A percentile compares a stretch with the other conserved stretches of the same genome.
Evolutionary conservation across 2,329 filamentous ascomycete genomes (phyloP).

Genomic region (Shiraia sp.): DNA sequence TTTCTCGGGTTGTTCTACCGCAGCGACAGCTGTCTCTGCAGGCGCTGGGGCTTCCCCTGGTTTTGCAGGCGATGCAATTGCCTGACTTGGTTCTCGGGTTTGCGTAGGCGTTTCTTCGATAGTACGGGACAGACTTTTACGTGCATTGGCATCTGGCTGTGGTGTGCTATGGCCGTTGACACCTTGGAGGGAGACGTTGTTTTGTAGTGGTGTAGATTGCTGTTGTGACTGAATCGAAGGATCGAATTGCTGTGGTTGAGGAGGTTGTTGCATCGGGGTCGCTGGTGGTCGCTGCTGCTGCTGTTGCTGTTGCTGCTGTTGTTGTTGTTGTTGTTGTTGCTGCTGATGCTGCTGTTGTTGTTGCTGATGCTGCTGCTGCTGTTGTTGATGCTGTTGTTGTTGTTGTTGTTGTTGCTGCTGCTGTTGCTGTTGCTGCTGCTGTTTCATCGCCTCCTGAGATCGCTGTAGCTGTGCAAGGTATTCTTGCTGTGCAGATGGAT

Average conservation of each 20-base stretch:
- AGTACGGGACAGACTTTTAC: slow-evolving; percentile 44
- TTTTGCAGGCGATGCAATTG: slow-evolving; percentile 37
- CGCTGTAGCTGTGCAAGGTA: slow-evolving; percentile 52
- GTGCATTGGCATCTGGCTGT: slow-evolving; percentile 41
- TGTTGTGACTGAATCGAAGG: slow-evolving; percentile 28
- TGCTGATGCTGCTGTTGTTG: slow-evolving; percentile 36
- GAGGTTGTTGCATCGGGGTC: slow-evolving; percentile 26
- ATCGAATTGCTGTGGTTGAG: slow-evolving; percentile 35
- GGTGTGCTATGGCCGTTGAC: slow-evolving; percentile 54
- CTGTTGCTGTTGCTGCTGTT: slow-evolving; percentile 36
- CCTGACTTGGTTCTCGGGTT: slow-evolving; percentile 27
- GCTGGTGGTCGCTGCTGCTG: slow-evolving; percentile 27
- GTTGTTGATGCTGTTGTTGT: slow-evolving; percentile 29
- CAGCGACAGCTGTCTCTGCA: slow-evolving; percentile 19
- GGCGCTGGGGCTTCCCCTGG: slow-evolving; percentile 20
- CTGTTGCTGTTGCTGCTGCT: slow-evolving; percentile 31
- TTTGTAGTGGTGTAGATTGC: slow-evolving; percentile 50
- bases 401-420: slow-evolving; percentile 25
- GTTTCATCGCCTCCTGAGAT: slow-evolving; percentile 45
- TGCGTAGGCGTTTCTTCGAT: slow-evolving; percentile 44
- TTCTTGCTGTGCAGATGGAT: slow-evolving; percentile 55
- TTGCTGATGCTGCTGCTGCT: slow-evolving; percentile 24
- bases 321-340: slow-evolving; percentile 36
- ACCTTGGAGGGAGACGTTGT: slow-evolving; percentile 52
- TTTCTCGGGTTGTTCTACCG: slow-evolving; percentile 21